These are phyloP conservation scores for Aquilaria sinensis DNA, from an alignment of 345 rosid genomes.

Conservation along the genomic window DNA sequence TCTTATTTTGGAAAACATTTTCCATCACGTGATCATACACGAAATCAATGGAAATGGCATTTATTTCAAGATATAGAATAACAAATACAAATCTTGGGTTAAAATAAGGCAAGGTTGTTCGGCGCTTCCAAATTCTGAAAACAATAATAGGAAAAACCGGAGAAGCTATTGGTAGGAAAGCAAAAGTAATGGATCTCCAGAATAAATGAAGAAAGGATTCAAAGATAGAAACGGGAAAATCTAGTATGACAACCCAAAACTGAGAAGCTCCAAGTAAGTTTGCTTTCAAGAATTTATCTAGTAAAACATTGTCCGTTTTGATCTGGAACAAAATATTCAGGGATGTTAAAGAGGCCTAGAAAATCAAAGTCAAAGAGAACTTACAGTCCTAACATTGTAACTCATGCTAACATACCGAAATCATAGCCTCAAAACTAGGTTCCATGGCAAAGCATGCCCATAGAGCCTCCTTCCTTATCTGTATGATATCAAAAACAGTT, in stretches of 20 bases:
- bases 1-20: no score
- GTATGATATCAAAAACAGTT: slow-evolving; percentile 17
- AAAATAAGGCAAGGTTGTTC: no score
- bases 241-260: not conserved
- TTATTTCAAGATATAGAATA: no score
- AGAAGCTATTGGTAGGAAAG: no score
- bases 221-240: slow-evolving; percentile 6
- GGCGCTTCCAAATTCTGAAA: no score
- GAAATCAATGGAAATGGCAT: no score
- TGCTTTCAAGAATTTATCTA: not conserved
- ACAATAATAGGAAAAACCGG: no score
- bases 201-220: no score
- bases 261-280: not conserved
- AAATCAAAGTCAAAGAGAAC: not conserved
- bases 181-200: no score
- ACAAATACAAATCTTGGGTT: no score
- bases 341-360: not conserved
- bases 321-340: not conserved
- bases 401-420: slow-evolving; percentile 39
- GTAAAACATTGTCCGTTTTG: not conserved
- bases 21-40: no score
- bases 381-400: not conserved
- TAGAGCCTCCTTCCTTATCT: slow-evolving; percentile 90
- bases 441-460: slow-evolving; percentile 93
- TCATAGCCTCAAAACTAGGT: slow-evolving; percentile 81